These are phyloP conservation scores for Talaromyces borbonicus DNA, from an alignment of 495 filamentous ascomycete species.

Conservation along the genomic window DNA sequence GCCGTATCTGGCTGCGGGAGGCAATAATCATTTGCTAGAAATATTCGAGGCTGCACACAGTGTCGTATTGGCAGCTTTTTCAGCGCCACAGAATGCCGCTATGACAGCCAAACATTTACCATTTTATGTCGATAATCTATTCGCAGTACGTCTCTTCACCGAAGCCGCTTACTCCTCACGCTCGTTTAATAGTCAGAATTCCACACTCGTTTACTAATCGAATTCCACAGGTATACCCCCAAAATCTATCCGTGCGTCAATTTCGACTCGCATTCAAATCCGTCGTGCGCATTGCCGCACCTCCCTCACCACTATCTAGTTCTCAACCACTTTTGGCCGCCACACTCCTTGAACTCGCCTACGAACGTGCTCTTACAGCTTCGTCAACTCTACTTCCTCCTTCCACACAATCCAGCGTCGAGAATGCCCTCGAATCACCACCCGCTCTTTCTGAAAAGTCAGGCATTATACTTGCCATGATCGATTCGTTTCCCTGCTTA, in stretches of 20 bases:
- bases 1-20: conserved; percentile 63
- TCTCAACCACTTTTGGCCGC: conserved; percentile 67
- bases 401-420: conserved; percentile 17
- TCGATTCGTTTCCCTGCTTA: conserved; percentile 74
- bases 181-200: neutral
- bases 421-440: conserved; percentile 18
- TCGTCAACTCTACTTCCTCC: conserved; percentile 40
- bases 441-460: conserved; percentile 67
- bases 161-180: neutral
- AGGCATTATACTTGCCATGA: conserved; percentile 64
- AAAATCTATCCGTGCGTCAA: conserved; percentile 73
- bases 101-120: conserved; percentile 66
- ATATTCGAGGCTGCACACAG: conserved; percentile 92
- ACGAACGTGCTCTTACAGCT: conserved; percentile 51
- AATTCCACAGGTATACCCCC: conserved; percentile 54
- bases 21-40: conserved; percentile 53
- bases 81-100: conserved; percentile 63
- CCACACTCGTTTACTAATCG: conserved; percentile 13
- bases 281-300: conserved; percentile 73
- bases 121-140: conserved; percentile 77
- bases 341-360: conserved; percentile 70
- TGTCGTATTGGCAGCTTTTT: conserved; percentile 71
- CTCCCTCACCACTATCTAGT: conserved; percentile 63
- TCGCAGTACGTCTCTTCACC: conserved; percentile 40
- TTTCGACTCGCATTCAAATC: conserved; percentile 92